A percentile compares a stretch with the other conserved stretches of the same genome.
Evolutionary conservation across 805 yeast species (phyloP).

Genomic region (Kazachstania viticola): DNA sequence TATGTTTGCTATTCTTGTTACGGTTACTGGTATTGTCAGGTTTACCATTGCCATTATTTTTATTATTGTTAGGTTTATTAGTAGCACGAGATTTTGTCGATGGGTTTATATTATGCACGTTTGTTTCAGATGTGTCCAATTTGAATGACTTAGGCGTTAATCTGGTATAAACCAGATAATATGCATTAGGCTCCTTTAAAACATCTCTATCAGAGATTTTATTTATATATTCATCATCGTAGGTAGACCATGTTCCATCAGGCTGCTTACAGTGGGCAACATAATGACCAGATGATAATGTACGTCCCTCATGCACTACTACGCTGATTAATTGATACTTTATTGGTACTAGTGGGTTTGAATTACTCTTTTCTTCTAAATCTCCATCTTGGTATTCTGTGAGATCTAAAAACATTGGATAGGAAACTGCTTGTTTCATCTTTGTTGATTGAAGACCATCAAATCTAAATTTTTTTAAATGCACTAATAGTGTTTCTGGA

Average conservation of each 20-base stretch:
- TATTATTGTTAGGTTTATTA: background rate
- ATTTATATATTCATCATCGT: constrained; percentile 86
- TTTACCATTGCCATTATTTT: background rate
- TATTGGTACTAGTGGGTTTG: constrained; percentile 29
- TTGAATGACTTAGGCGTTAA: constrained; percentile 44
- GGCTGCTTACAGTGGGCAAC: constrained; percentile 87
- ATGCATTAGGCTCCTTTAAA: constrained; percentile 77
- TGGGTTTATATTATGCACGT: constrained; percentile 11
- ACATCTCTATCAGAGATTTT: constrained; percentile 62
- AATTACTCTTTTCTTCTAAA: constrained; percentile 10
- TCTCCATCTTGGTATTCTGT: constrained; percentile 41
- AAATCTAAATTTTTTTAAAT: constrained; percentile 84
- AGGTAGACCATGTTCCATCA: constrained; percentile 83
- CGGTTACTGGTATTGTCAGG: background rate
- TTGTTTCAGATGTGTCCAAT: constrained; percentile 2
- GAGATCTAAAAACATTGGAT: constrained; percentile 67
- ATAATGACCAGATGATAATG: constrained; percentile 88
- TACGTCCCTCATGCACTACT: constrained; percentile 89
- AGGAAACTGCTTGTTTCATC: constrained; percentile 76
- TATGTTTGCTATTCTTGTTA: constrained; percentile 9
- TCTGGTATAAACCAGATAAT: constrained; percentile 76
- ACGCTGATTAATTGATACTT: constrained; percentile 69
- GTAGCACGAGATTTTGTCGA: background rate
- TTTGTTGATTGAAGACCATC: constrained; percentile 71
- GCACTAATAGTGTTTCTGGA: constrained; percentile 81